Conservation (phyloP, 352 stramenopile species). For the Phytopythium mirpurense region DNA sequence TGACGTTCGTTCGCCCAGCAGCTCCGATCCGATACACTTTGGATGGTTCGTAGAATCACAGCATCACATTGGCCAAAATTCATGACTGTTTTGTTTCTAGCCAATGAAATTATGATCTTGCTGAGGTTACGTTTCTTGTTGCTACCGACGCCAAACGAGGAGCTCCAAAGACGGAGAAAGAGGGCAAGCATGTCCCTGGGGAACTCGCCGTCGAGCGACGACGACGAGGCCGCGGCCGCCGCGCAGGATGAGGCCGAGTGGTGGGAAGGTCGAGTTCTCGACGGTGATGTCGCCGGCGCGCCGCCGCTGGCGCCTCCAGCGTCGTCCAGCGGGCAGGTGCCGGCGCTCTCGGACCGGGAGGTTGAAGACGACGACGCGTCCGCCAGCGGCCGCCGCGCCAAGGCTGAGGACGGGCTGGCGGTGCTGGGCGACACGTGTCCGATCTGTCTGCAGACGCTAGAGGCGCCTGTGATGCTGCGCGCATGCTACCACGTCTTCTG, state of each 20-base stretch:
- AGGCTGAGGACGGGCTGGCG: constrained; percentile 29
- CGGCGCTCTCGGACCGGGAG: constrained; percentile 2
- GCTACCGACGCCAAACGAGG: no score
- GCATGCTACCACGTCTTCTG: constrained; percentile 74
- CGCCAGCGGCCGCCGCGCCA: background rate
- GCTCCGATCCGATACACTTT: no score
- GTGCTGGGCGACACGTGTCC: constrained; percentile 63
- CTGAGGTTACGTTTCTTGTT: background rate
- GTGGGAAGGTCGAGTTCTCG: constrained; percentile 17
- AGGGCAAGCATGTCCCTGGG: constrained; percentile 35
- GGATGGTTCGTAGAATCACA: background rate
- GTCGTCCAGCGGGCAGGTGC: constrained; percentile 23
- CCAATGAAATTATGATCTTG: no score
- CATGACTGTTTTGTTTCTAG: no score
- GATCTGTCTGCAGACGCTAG: constrained; percentile 60
- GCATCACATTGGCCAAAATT: constrained; percentile 34
- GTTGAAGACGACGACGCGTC: background rate
- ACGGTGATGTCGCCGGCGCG: constrained; percentile 14
- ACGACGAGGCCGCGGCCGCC: constrained; percentile 10
- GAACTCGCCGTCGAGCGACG: constrained; percentile 12
- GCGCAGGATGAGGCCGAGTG: constrained; percentile 48
- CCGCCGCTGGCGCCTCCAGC: constrained; percentile 13
- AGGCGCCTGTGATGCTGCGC: constrained; percentile 53
- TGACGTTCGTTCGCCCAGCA: no score
- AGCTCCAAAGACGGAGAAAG: background rate